phyloP scores from a whole-genome alignment of 2,329 filamentous ascomycete species.

The Colletotrichum gloeosporioides region DNA sequence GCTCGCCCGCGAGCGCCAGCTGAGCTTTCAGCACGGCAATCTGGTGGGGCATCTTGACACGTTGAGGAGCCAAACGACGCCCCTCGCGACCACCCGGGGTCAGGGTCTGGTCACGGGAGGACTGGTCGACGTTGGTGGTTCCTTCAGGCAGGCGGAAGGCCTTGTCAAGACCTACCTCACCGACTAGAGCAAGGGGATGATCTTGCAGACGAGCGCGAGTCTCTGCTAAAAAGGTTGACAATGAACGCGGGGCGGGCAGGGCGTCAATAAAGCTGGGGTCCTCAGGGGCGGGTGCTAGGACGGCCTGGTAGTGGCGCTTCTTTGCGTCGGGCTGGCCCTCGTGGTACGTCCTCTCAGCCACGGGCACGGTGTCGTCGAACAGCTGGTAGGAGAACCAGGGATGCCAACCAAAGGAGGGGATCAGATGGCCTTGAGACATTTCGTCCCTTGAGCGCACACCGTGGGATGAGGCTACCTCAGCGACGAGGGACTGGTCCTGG shows the following conservation, averaged over 20 bases:
- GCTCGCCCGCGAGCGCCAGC: constrained; percentile 72
- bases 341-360: constrained; percentile 40
- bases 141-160: constrained; percentile 74
- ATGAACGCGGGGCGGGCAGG: constrained; percentile 65
- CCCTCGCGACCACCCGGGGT: constrained; percentile 77
- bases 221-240: constrained; percentile 63
- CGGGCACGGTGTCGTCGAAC: constrained; percentile 59
- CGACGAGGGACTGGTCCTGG: constrained; percentile 78
- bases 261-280: constrained; percentile 47
- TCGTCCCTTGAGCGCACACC: constrained; percentile 43
- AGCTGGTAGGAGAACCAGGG: constrained; percentile 86
- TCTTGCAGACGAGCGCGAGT: constrained; percentile 60
- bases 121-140: constrained; percentile 46
- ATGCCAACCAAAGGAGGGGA: constrained; percentile 87
- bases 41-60: constrained; percentile 74
- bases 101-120: constrained; percentile 47
- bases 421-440: constrained; percentile 29
- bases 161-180: constrained; percentile 81
- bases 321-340: constrained; percentile 40
- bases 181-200: constrained; percentile 71
- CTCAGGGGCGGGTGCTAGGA: constrained; percentile 58
- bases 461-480: constrained; percentile 60
- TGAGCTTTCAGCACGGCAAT: constrained; percentile 69
- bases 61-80: constrained; percentile 68
- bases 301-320: constrained; percentile 67